Evolutionary conservation across 768 basidiomycete genomes (phyloP).

Genomic region (Tulasnella sp.): DNA sequence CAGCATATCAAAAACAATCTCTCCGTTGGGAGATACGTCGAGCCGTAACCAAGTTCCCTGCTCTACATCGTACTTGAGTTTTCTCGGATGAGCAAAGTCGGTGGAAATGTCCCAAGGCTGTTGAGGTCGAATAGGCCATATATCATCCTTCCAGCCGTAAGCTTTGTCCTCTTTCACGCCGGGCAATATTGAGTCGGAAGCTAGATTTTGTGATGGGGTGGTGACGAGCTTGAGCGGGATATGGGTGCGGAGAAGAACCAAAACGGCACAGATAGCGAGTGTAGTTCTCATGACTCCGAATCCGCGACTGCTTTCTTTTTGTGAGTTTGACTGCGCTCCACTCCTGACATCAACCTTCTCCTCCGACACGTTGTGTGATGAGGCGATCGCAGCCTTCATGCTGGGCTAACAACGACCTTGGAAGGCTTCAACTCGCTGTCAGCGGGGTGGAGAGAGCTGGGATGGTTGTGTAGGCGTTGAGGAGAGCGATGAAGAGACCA

Average conservation of each 20-base stretch:
- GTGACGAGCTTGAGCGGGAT: background rate
- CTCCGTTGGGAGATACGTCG: conserved; percentile 37
- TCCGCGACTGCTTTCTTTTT: background rate
- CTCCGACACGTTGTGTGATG: background rate
- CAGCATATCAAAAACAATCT: conserved; percentile 33
- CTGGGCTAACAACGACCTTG: background rate
- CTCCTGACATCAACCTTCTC: background rate
- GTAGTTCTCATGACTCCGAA: background rate
- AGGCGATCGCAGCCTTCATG: background rate
- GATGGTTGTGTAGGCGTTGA: background rate
- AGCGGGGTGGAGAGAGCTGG: background rate
- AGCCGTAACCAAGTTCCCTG: conserved; percentile 75
- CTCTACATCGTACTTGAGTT: conserved; percentile 59
- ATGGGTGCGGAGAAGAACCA: background rate
- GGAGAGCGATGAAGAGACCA: background rate
- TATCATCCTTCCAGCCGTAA: conserved; percentile 48
- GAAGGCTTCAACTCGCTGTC: background rate
- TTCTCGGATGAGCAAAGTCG: conserved; percentile 65
- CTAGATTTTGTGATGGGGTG: background rate
- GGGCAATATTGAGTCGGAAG: background rate
- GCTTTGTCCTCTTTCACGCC: conserved; percentile 36
- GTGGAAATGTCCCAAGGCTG: conserved; percentile 69
- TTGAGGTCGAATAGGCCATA: conserved; percentile 53
- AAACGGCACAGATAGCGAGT: background rate
- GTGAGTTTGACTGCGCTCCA: background rate